These are phyloP conservation scores for Macrophomina tecta DNA, from an alignment of 2,329 filamentous ascomycete genomes.

Conservation along the genomic window DNA sequence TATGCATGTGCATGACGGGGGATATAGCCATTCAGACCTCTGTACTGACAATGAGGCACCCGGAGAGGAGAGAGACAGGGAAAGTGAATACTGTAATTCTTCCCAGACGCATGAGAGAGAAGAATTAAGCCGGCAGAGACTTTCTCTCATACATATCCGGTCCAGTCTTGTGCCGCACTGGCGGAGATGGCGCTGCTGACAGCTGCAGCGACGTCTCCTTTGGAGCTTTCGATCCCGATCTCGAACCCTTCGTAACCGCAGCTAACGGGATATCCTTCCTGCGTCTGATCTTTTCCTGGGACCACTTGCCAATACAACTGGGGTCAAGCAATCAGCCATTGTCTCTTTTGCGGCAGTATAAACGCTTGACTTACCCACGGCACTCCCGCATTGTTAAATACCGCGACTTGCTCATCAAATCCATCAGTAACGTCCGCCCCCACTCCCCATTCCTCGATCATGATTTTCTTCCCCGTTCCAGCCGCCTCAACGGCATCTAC, in stretches of 20 bases:
- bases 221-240: neutral
- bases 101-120: no score
- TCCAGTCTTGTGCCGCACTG: no score
- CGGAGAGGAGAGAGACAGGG: no score
- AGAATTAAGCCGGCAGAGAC: no score
- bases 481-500: constrained; percentile 15
- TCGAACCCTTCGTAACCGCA: neutral
- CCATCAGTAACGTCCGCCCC: constrained; percentile 19
- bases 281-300: neutral
- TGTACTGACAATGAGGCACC: no score
- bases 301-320: constrained; percentile 14
- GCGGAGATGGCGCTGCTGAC: neutral
- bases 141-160: no score
- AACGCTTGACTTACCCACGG: constrained; percentile 20
- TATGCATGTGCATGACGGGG: no score
- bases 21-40: no score
- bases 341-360: neutral
- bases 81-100: no score
- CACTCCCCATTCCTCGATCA: constrained; percentile 33
- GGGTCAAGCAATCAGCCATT: neutral
- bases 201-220: neutral
- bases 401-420: constrained; percentile 29
- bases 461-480: constrained; percentile 27
- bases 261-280: neutral
- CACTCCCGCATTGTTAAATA: constrained; percentile 31